phyloP scores from a whole-genome alignment of 2,329 filamentous ascomycete genomes.

The Fusarium albidum region DNA sequence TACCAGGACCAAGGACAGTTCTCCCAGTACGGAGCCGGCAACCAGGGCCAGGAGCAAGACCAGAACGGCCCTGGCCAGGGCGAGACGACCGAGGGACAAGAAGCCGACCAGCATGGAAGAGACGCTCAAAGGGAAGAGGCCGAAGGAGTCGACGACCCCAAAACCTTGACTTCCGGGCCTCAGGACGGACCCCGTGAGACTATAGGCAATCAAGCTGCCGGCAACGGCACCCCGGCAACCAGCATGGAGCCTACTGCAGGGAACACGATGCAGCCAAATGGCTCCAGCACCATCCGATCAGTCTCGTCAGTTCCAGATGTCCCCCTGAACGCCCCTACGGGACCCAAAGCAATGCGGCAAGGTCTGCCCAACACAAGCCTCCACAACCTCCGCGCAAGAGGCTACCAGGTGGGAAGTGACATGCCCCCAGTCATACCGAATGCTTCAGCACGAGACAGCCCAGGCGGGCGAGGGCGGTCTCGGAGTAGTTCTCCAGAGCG shows the following conservation, averaged over 20 bases:
- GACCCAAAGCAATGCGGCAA: slow-evolving; percentile 93
- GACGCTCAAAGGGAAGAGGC: slow-evolving; percentile 39
- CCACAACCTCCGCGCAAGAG: slow-evolving; percentile 67
- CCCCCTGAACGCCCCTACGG: slow-evolving; percentile 82
- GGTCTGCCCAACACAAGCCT: slow-evolving; percentile 84
- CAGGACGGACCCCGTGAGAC: slow-evolving; percentile 41
- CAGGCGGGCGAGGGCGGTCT: slow-evolving; percentile 44
- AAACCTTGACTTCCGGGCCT: slow-evolving; percentile 29
- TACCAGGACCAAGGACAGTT: slow-evolving; percentile 47
- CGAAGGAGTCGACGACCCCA: slow-evolving; percentile 21
- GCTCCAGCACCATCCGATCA: slow-evolving; percentile 42
- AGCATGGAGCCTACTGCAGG: slow-evolving; percentile 25
- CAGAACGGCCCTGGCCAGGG: slow-evolving; percentile 32
- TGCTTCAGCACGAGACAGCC: slow-evolving; percentile 27
- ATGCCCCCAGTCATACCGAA: slow-evolving; percentile 38
- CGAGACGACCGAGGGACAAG: slow-evolving; percentile 40
- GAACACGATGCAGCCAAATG: slow-evolving; percentile 30
- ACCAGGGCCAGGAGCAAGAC: slow-evolving; percentile 32
- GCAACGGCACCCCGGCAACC: slow-evolving; percentile 34
- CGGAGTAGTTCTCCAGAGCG: slow-evolving; percentile 56
- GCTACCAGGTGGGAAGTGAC: slow-evolving; percentile 56
- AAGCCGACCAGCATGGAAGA: slow-evolving; percentile 52
- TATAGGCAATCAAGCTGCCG: slow-evolving; percentile 41
- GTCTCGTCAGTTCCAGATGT: slow-evolving; percentile 49
- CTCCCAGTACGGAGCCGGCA: slow-evolving; percentile 39